Evolutionary conservation across 306 rosid species (phyloP).

Genomic region (Senna siamea): DNA sequence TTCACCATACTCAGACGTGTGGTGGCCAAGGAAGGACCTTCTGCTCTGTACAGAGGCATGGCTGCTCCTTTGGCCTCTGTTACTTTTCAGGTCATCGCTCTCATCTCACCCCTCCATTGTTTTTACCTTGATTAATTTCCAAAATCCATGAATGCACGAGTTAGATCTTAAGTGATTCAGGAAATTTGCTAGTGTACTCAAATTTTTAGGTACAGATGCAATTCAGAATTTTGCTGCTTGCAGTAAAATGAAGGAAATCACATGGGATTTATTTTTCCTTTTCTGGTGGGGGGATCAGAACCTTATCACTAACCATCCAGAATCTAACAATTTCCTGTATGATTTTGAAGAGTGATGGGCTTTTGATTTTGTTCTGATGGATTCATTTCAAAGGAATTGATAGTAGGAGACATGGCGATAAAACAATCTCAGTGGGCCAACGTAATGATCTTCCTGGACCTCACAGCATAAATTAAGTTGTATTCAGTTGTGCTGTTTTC

Average conservation of each 20-base stretch:
- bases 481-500: not conserved
- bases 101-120: not conserved
- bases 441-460: not conserved
- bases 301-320: conserved; percentile 23
- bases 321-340: conserved; percentile 2
- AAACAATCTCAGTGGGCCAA: not conserved
- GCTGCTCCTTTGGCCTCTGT: conserved; percentile 81
- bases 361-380: conserved; percentile 26
- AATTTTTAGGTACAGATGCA: no score
- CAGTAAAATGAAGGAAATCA: no score
- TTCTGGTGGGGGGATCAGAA: conserved; percentile 4
- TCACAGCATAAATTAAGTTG: conserved; percentile 1
- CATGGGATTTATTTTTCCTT: not conserved
- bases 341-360: conserved; percentile 1
- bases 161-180: not conserved
- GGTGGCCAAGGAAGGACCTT: conserved; percentile 60
- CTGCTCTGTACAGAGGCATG: conserved; percentile 88
- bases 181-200: no score
- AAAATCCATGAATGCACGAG: not conserved
- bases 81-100: conserved; percentile 73
- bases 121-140: not conserved
- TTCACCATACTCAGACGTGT: conserved; percentile 56
- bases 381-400: conserved; percentile 1
- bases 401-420: not conserved
- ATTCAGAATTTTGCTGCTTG: no score